Base-by-base conservation (phyloP, 345 rosid genomes). In the Acer campestre region DNA sequence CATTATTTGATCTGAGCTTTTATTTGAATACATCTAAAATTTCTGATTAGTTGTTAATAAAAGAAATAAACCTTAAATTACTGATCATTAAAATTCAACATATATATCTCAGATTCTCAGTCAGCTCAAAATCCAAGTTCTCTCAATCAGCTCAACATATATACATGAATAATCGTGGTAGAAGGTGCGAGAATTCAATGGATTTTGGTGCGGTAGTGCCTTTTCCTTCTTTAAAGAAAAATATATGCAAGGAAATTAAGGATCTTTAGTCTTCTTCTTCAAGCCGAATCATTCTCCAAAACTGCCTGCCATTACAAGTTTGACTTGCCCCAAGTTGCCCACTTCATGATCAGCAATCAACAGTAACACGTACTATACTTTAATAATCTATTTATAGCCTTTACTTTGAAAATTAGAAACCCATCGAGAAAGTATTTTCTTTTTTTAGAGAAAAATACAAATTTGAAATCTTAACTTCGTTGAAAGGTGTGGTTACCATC, bases 241-340 rank as follows among this genome's bases (percentile, higher is more conserved):
- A 55, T 56, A 66, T 35, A 35, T 35, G 38, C 38, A 35, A 35
- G 38, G 38, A 35, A 35, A 35, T 35, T 35, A 35, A 31, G 13
- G 42, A 72, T 55, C 22, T 20, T 20, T 23, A 71, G 64, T 67
- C 73, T 31, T 56, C 75, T 18, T 78, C 44, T 66, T 74, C 81
- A 51, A 78, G 29, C 71, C 48, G 75, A 75, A 82, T 79, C 78
- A 62, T 79, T 75, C 70, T 46, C 48, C 67, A 73, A 79, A 63
- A 77, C 61, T 63, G 72, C 82, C 61, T 63, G 72, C 82, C 73
- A 73, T 78, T 77, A 20, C 64, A 67, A 53, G 77, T 79, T 79
- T 82, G 85, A 82, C 71, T 61, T 49, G 48, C 14, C 35, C 67
- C 46, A 72, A 78, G 48, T 70, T 74, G 61, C 75, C 73, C 72